A percentile compares a stretch with the other conserved stretches of the same genome.
Conservation (phyloP, 768 basidiomycete species). For the Inosperma sp. region DNA sequence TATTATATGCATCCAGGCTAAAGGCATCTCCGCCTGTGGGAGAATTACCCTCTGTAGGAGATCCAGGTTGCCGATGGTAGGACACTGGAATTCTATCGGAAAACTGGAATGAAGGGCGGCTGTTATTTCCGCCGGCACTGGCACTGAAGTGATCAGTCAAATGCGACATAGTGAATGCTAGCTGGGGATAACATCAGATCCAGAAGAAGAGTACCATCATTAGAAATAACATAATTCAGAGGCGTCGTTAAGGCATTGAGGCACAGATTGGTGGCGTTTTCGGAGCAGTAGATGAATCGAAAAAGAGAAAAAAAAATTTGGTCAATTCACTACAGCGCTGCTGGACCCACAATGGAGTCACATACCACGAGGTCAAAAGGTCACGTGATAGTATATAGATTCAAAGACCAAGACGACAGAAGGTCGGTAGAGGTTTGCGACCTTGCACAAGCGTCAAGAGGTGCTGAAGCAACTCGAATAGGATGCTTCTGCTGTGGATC, state of each 20-base stretch:
- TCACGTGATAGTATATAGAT: constrained; percentile 8
- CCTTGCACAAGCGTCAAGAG: not conserved
- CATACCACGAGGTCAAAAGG: constrained; percentile 7
- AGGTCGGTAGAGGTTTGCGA: not conserved
- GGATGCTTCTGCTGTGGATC: not conserved
- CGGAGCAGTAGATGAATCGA: not conserved
- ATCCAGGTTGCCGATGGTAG: not conserved
- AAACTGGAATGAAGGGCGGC: not conserved
- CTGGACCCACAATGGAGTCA: constrained; percentile 14
- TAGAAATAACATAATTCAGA: not conserved
- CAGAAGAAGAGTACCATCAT: not conserved
- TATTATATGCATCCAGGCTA: no score
- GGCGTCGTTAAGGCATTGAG: not conserved
- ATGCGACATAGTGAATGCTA: not conserved
- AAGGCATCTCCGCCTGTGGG: not conserved
- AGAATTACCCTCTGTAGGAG: not conserved
- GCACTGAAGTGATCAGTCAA: not conserved
- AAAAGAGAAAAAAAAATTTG: constrained; percentile 9
- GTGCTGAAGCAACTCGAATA: no score
- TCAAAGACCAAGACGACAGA: not conserved
- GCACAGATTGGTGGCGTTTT: not conserved
- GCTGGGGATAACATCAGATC: no score
- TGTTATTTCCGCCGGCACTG: not conserved
- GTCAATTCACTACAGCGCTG: not conserved
- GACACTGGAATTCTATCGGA: not conserved